phyloP scores from a whole-genome alignment of 2,329 filamentous ascomycete genomes.

The Fusarium duplospermum region DNA sequence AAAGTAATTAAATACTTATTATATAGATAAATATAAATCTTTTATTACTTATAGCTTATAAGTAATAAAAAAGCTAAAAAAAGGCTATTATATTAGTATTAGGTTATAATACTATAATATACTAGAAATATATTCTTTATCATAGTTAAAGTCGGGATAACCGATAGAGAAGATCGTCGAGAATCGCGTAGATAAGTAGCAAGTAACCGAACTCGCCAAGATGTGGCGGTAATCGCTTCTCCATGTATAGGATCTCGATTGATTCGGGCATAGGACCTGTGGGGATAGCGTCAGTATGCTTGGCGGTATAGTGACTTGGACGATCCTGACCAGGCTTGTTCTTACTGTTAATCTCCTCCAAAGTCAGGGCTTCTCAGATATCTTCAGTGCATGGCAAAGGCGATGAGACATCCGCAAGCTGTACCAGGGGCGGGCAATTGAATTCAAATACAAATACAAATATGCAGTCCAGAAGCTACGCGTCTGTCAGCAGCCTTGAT shows the following conservation, averaged over 20 bases:
- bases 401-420: neutral
- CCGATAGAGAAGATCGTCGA: too few relatives aligned
- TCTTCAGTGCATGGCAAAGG: neutral
- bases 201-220: constrained; percentile 30
- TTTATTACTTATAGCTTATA: too few relatives aligned
- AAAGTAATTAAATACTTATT: too few relatives aligned
- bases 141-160: too few relatives aligned
- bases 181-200: constrained; percentile 27
- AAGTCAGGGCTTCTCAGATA: neutral
- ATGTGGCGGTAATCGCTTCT: constrained; percentile 27
- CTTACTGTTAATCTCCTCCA: neutral
- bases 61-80: too few relatives aligned
- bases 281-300: neutral
- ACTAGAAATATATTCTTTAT: too few relatives aligned
- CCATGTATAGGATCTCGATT: constrained; percentile 29
- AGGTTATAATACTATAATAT: too few relatives aligned
- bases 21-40: too few relatives aligned
- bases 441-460: neutral
- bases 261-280: constrained; percentile 16
- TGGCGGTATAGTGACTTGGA: neutral
- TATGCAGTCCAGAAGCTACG: neutral
- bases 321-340: neutral
- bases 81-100: too few relatives aligned
- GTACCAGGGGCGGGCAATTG: neutral
- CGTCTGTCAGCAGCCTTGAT: neutral